A percentile compares a stretch with the other conserved stretches of the same genome.
These are phyloP conservation scores for Citrus reticulata DNA, from an alignment of 345 rosid species.

Conservation along the genomic window DNA sequence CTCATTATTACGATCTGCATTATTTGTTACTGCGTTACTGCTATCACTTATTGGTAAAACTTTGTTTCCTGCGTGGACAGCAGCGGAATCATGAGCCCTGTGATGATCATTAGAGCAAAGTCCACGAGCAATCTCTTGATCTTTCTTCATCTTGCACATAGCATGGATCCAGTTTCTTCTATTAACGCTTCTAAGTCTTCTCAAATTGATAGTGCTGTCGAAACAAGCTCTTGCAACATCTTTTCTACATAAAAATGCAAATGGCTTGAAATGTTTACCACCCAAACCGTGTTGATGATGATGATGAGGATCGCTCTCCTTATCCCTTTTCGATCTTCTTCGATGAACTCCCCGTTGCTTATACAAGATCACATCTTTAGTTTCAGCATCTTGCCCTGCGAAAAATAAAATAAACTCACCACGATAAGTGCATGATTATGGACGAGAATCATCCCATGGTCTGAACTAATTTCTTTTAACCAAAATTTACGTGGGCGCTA, in stretches of 20 bases:
- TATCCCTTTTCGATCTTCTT: conserved; percentile 21
- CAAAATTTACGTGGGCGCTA: background rate
- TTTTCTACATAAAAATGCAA: conserved; percentile 45
- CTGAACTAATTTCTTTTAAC: too few relatives aligned
- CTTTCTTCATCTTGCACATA: conserved; percentile 45
- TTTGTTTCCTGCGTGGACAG: conserved; percentile 38
- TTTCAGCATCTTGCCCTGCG: conserved; percentile 28
- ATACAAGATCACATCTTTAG: conserved; percentile 22
- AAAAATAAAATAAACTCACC: background rate
- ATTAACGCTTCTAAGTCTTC: conserved; percentile 21
- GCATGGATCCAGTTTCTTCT: conserved; percentile 26
- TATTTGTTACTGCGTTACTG: too few relatives aligned
- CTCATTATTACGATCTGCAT: background rate
- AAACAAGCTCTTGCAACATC: conserved; percentile 64
- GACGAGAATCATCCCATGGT: too few relatives aligned
- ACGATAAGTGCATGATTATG: too few relatives aligned
- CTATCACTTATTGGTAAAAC: conserved; percentile 43
- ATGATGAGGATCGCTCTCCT: background rate
- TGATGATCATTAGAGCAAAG: conserved; percentile 10
- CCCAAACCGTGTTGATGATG: background rate
- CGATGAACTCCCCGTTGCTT: conserved; percentile 16
- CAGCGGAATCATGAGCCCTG: conserved; percentile 22
- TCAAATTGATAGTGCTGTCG: conserved; percentile 44
- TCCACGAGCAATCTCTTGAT: conserved; percentile 27
- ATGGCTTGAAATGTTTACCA: conserved; percentile 15